These are phyloP conservation scores for Nevesoporus exiguus DNA, from an alignment of 768 basidiomycete genomes.

Conservation along the genomic window DNA sequence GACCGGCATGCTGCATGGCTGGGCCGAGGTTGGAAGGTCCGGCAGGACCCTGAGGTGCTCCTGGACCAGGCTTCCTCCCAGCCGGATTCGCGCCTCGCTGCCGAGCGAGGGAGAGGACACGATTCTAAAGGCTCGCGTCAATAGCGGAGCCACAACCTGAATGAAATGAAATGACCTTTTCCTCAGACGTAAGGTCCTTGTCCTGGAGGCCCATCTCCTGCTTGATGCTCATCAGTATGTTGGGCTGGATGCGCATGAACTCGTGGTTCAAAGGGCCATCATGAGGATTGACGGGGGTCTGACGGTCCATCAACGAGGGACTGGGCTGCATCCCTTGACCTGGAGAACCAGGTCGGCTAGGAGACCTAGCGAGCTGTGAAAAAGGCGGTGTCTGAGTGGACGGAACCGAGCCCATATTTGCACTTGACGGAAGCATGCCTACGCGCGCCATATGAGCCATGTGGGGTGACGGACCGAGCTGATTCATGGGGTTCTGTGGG, in stretches of 20 bases:
- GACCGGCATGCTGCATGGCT: slow-evolving; percentile 42
- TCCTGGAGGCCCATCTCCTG: slow-evolving; percentile 42
- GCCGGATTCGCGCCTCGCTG: slow-evolving; percentile 17
- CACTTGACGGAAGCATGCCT: slow-evolving; percentile 50
- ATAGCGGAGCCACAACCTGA: not conserved
- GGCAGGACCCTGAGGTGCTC: slow-evolving; percentile 23
- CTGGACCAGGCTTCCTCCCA: slow-evolving; percentile 28
- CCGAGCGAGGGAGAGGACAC: slow-evolving; percentile 32
- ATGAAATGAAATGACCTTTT: slow-evolving; percentile 49
- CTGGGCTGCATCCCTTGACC: slow-evolving; percentile 51
- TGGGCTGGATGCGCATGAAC: slow-evolving; percentile 38
- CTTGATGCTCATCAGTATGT: slow-evolving; percentile 35
- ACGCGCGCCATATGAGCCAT: slow-evolving; percentile 40
- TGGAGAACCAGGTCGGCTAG: slow-evolving; percentile 59
- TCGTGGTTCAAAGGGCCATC: slow-evolving; percentile 38
- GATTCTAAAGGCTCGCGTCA: slow-evolving; percentile 32
- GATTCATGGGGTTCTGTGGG: slow-evolving; percentile 41
- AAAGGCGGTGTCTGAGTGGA: slow-evolving; percentile 41
- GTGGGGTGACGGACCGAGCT: slow-evolving; percentile 53
- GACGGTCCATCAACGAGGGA: slow-evolving; percentile 52
- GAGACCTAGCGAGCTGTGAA: slow-evolving; percentile 48
- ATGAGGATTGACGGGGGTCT: slow-evolving; percentile 35
- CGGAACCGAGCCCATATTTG: slow-evolving; percentile 36
- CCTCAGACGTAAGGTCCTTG: slow-evolving; percentile 50
- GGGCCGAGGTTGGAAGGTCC: slow-evolving; percentile 26